Base-by-base conservation (phyloP, 164 flowering plant genomes). In the Vitis cinerea region DNA sequence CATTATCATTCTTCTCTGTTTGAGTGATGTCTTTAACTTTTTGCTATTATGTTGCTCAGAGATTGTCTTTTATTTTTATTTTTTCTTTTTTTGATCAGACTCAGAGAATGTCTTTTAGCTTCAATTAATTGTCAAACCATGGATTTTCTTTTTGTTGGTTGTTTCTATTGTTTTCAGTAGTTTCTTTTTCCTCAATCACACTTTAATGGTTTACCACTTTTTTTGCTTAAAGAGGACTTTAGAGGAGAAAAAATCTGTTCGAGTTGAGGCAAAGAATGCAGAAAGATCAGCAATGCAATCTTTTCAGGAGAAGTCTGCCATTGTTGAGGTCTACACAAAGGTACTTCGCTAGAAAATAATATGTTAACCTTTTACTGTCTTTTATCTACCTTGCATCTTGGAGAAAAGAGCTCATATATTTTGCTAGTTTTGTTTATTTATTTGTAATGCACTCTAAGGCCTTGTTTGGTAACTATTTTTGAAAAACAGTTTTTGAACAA, bases 211-310 rank as follows among this genome's bases (percentile, higher is more conserved):
- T 55, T 3, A 31, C 13, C 8, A 37, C 44, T 14, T 3, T 30
- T 10, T 52, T 61, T 19, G 19, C 59, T 50, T 23, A n/a, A 58
- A 94, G 98, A 83, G 85, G 70, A 86, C 96, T 69, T 70, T 94
- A 6, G 44, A 37, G 44, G 44, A 37, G 44, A 37, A 37, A 37
- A 37, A 37, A 37, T 37, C 44, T 3, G 44, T 37, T 37, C 44
- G 54, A 57, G 79, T 68, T 59, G 88, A 89, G 64, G 81, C 83
- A 50, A 86, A 77, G 77, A 87, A 88, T 71, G 84, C 86, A 64
- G 98, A 91, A 79, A 80, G 88, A 79, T 78, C 80, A 64, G 94
- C 90, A 57, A 78, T 82, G 83, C 84, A 86, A 73, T 68, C 83
- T 67, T 86, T 82, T 72, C 90, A 90, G 74, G 91, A 89, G 62